Conservation (phyloP, 306 rosid genomes). For the Malus sieversii region DNA sequence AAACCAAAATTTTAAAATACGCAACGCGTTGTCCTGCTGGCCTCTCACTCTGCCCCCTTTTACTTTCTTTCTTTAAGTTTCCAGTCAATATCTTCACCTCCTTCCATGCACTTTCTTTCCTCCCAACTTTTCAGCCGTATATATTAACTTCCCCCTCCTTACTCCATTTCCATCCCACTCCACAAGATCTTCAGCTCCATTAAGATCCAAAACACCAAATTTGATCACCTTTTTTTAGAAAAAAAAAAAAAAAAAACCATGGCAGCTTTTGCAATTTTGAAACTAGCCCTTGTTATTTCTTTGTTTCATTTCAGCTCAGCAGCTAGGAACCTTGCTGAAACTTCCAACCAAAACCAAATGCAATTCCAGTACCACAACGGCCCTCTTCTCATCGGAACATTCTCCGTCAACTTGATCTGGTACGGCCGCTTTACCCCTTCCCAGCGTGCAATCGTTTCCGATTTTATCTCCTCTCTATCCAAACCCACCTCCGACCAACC, state of each 20-base stretch:
- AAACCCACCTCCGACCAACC: conserved; percentile 26
- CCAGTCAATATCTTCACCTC: neutral
- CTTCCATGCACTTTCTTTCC: conserved; percentile 7
- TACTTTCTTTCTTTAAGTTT: neutral
- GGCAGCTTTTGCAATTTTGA: neutral
- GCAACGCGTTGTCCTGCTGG: conserved; percentile 41
- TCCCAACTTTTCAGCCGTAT: neutral
- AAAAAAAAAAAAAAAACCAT: neutral
- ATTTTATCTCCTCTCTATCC: conserved; percentile 53
- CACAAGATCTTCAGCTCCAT: neutral
- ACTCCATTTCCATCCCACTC: neutral
- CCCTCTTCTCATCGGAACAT: conserved; percentile 44
- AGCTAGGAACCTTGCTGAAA: conserved; percentile 29
- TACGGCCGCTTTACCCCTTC: conserved; percentile 64
- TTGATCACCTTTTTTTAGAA: neutral
- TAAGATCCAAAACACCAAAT: neutral
- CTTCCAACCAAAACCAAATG: conserved; percentile 25
- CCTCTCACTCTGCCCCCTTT: neutral
- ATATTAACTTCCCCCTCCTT: neutral
- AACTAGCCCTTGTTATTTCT: conserved; percentile 16
- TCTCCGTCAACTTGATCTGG: conserved; percentile 62
- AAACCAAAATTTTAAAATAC: neutral
- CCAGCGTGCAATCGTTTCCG: conserved; percentile 49
- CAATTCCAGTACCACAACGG: conserved; percentile 73
- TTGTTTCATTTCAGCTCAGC: conserved; percentile 32